Evolutionary conservation across 352 stramenopile species (phyloP).

Genomic region (Elongisporangium anandrum): DNA sequence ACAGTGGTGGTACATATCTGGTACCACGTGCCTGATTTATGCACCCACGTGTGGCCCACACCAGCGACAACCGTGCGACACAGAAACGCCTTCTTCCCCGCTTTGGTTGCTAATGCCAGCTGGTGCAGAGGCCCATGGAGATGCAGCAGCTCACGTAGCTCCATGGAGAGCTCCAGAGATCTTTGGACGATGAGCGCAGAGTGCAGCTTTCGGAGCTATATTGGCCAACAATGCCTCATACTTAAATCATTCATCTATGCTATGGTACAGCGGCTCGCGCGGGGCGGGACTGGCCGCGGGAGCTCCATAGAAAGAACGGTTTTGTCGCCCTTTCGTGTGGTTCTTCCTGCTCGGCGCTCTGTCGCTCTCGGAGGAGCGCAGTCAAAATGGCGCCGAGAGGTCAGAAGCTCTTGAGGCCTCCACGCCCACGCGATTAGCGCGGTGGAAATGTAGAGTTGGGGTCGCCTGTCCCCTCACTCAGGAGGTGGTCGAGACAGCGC

Average conservation of each 20-base stretch:
- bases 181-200: not conserved
- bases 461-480: not conserved
- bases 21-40: not conserved
- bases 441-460: not conserved
- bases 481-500: not conserved
- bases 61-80: not conserved
- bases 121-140: not conserved
- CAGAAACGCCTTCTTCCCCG: not conserved
- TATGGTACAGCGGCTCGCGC: constrained; percentile 10
- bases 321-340: not conserved
- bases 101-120: not conserved
- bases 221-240: constrained; percentile 4
- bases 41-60: not conserved
- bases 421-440: not conserved
- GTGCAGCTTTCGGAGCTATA: not conserved
- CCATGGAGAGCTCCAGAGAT: not conserved
- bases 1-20: not conserved
- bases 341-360: not conserved
- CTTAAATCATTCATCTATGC: not conserved
- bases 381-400: not conserved
- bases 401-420: not conserved
- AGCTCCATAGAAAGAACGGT: not conserved
- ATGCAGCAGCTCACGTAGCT: not conserved
- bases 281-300: too few species aligned
- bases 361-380: not conserved